Conservation (phyloP, 2,329 filamentous ascomycete genomes). For the Apiospora aurea region DNA sequence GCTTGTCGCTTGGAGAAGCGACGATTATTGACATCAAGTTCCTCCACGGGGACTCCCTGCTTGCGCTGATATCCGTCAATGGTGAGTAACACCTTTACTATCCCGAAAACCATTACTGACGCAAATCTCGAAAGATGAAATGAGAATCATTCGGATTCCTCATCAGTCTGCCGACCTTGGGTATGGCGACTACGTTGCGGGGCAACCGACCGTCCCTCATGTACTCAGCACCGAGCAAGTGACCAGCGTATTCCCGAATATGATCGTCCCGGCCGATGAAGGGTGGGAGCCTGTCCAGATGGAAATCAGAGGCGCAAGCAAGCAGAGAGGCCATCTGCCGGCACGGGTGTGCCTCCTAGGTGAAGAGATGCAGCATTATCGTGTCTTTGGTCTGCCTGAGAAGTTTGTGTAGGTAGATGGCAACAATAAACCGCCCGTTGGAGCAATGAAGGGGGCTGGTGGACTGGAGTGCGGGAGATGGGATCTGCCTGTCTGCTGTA, state of each 20-base stretch:
- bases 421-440: neutral
- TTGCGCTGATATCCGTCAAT: slow-evolving; percentile 61
- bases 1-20: slow-evolving; percentile 50
- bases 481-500: neutral
- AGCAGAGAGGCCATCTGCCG: slow-evolving; percentile 54
- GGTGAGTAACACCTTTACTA: slow-evolving; percentile 41
- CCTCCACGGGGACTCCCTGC: slow-evolving; percentile 65
- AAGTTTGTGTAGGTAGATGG: slow-evolving; percentile 27
- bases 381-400: slow-evolving; percentile 54
- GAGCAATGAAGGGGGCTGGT: neutral
- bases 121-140: slow-evolving; percentile 29
- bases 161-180: slow-evolving; percentile 45
- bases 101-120: neutral
- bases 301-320: slow-evolving; percentile 56
- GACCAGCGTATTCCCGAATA: slow-evolving; percentile 37
- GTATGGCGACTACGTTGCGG: slow-evolving; percentile 45
- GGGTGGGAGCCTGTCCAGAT: slow-evolving; percentile 55
- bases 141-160: slow-evolving; percentile 46
- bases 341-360: slow-evolving; percentile 59
- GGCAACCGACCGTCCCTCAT: slow-evolving; percentile 33
- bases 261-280: slow-evolving; percentile 37
- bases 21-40: slow-evolving; percentile 72
- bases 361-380: slow-evolving; percentile 54
- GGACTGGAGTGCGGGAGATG: neutral
- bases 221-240: slow-evolving; percentile 42